Evolutionary conservation across 2,329 filamentous ascomycete species (phyloP).

Genomic region (Emmonsiellopsis sp.): DNA sequence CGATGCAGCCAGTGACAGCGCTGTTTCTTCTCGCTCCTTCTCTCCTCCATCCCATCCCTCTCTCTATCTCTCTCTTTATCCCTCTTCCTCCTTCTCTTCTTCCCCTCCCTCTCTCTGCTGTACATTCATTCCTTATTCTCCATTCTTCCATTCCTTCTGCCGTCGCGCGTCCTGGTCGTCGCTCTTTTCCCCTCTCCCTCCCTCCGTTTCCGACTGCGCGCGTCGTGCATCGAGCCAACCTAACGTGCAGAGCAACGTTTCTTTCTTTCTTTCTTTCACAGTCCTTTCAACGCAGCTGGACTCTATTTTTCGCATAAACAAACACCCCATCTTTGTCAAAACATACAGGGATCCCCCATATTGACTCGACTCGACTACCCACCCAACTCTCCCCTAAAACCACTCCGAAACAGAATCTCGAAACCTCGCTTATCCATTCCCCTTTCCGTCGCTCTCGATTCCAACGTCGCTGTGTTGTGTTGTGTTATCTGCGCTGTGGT

Average conservation of each 20-base stretch:
- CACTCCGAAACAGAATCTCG: too few relatives aligned
- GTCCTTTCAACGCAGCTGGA: not conserved
- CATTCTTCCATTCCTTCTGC: slow-evolving; percentile 7
- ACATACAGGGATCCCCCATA: too few relatives aligned
- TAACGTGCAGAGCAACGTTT: slow-evolving; percentile 9
- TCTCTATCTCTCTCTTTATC: slow-evolving; percentile 12
- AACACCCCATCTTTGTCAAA: not conserved
- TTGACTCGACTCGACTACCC: too few relatives aligned
- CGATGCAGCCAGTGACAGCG: too few relatives aligned
- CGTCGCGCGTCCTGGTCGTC: slow-evolving; percentile 30
- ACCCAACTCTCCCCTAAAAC: too few relatives aligned
- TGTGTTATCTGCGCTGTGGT: too few relatives aligned
- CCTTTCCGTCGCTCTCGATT: too few relatives aligned
- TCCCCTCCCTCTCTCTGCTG: slow-evolving; percentile 4
- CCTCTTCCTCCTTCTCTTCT: slow-evolving; percentile 17
- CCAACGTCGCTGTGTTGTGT: too few relatives aligned
- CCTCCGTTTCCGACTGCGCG: slow-evolving; percentile 11
- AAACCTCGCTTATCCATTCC: too few relatives aligned
- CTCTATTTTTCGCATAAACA: not conserved
- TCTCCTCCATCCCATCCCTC: slow-evolving; percentile 12
- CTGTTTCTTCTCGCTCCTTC: not conserved
- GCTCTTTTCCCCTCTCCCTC: slow-evolving; percentile 23
- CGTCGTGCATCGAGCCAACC: slow-evolving; percentile 8
- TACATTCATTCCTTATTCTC: slow-evolving; percentile 8
- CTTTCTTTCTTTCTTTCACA: slow-evolving; percentile 4